These are phyloP conservation scores for Carex scoparia DNA, from an alignment of 176 grass and related monocot genomes.

Conservation along the genomic window DNA sequence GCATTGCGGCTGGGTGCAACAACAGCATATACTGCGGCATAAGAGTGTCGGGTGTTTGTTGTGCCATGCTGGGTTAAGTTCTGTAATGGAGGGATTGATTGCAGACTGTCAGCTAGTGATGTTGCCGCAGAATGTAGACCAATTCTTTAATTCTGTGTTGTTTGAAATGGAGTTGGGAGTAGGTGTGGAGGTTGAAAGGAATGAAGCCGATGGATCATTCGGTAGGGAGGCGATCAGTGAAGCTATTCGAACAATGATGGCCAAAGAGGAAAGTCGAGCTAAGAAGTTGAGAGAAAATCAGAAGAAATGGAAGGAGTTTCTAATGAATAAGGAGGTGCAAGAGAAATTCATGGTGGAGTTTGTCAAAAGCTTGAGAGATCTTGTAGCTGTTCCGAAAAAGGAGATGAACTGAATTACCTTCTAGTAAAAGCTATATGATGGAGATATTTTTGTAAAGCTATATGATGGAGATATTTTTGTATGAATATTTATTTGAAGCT, in stretches of 20 bases:
- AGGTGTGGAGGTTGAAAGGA: no score
- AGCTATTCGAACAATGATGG: slow-evolving; percentile 14
- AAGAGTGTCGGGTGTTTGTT: slow-evolving; percentile 45
- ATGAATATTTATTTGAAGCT: no score
- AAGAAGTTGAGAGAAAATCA: slow-evolving; percentile 10
- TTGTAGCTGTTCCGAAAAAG: no score
- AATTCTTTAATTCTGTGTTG: no score
- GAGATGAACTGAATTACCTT: no score
- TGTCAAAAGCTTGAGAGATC: slow-evolving; percentile 17
- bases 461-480: no score
- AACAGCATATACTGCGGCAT: slow-evolving; percentile 2
- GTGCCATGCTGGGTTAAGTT: slow-evolving; percentile 44
- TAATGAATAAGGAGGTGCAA: slow-evolving; percentile 10
- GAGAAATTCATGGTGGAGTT: no score
- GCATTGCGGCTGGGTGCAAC: slow-evolving; percentile 43
- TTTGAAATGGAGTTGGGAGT: no score
- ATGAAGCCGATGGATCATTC: slow-evolving; percentile 28
- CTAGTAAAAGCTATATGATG: no score
- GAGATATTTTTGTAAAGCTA: no score
- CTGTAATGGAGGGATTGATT: slow-evolving; percentile 35
- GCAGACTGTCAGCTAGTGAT: neutral
- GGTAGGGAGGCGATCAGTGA: slow-evolving; percentile 10
- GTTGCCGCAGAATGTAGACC: no score
- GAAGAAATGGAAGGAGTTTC: slow-evolving; percentile 35
- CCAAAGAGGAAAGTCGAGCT: neutral